Evolutionary conservation across 345 rosid genomes (phyloP).

Genomic region (Geranium rotundifolium): DNA sequence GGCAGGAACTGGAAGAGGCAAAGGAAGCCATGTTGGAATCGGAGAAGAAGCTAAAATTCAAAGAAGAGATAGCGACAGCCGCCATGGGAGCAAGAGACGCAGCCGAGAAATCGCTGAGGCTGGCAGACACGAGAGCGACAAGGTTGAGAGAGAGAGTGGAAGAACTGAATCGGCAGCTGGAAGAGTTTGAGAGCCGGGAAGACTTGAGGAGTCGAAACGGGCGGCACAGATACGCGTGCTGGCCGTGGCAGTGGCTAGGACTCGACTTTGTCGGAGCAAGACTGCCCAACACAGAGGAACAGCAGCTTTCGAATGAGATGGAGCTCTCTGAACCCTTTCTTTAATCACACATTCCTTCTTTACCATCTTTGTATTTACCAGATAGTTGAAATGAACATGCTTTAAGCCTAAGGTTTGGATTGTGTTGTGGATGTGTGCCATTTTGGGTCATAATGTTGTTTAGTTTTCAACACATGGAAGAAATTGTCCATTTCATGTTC

Average conservation of each 20-base stretch:
- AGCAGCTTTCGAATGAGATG: conserved; percentile 72
- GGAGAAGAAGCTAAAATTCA: conserved; percentile 82
- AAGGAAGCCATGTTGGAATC: conserved; percentile 57
- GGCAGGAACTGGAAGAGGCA: conserved; percentile 85
- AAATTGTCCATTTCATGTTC: too few species aligned
- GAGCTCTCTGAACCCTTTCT: conserved; percentile 94
- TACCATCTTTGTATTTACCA: background rate
- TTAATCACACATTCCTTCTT: conserved; percentile 21
- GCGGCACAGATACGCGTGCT: conserved; percentile 68
- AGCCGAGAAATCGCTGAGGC: conserved; percentile 79
- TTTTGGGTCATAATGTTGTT: too few species aligned
- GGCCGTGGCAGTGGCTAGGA: conserved; percentile 99
- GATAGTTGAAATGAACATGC: background rate
- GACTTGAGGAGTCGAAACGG: conserved; percentile 34
- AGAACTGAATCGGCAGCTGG: conserved; percentile 72
- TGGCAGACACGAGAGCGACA: conserved; percentile 82
- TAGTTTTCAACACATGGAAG: too few species aligned
- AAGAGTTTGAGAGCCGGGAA: conserved; percentile 65
- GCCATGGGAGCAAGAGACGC: conserved; percentile 99
- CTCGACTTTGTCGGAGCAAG: conserved; percentile 67
- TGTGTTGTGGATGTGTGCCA: too few species aligned
- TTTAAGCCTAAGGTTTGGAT: too few species aligned
- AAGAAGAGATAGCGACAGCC: conserved; percentile 91
- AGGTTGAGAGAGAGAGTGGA: conserved; percentile 87
- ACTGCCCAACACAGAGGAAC: conserved; percentile 33